These are phyloP conservation scores for Ensete glaucum DNA, from an alignment of 176 grass and related monocot genomes.

Conservation along the genomic window DNA sequence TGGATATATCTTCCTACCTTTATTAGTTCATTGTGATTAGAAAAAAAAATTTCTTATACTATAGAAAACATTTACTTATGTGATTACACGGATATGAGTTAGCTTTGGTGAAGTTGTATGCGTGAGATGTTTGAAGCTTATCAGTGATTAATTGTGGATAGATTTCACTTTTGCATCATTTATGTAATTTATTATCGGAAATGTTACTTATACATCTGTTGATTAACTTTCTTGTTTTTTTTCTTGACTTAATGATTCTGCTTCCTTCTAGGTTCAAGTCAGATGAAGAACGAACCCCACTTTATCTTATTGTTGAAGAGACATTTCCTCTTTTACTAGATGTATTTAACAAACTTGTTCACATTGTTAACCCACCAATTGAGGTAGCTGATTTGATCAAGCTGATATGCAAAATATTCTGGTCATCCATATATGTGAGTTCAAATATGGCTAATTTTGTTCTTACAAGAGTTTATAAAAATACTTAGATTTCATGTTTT, in stretches of 20 bases:
- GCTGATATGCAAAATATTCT: slow-evolving; percentile 98
- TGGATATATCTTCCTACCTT: not conserved
- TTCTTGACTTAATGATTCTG: slow-evolving; percentile 4
- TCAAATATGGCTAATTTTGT: not conserved
- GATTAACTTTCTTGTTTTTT: slow-evolving; percentile 21
- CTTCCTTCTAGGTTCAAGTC: slow-evolving; percentile 74
- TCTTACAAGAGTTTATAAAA: not conserved
- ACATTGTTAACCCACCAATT: slow-evolving; percentile 58
- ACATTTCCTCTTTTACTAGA: slow-evolving; percentile 66
- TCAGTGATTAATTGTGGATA: no score
- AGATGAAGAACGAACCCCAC: slow-evolving; percentile 79
- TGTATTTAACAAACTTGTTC: slow-evolving; percentile 73
- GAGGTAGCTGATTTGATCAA: slow-evolving; percentile 93
- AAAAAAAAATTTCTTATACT: not conserved
- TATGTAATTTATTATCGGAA: not conserved
- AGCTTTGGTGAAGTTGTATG: no score
- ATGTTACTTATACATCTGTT: slow-evolving; percentile 9
- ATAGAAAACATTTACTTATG: not conserved
- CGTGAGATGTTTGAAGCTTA: no score
- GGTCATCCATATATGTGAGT: slow-evolving; percentile 98
- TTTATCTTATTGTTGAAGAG: slow-evolving; percentile 72
- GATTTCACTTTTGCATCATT: no score
- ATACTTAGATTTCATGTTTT: slow-evolving; percentile 16
- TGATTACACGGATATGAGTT: no score
- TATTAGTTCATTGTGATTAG: no score